phyloP scores from a whole-genome alignment of 2,329 filamentous ascomycete species.

The Aspergillus ibericus region DNA sequence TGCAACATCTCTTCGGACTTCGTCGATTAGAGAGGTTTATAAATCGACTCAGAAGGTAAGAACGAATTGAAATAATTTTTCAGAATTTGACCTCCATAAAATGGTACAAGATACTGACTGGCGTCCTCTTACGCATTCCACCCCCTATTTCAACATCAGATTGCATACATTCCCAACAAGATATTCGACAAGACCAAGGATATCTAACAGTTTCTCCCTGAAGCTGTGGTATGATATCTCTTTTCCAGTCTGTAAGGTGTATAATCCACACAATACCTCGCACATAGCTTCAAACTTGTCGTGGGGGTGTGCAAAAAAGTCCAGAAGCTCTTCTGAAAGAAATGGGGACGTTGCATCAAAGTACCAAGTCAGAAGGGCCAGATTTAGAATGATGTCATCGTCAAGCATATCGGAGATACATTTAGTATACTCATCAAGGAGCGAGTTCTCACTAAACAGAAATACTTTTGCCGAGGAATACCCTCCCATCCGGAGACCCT shows the following conservation, averaged over 20 bases:
- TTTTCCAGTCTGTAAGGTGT: not conserved
- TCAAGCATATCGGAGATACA: not conserved
- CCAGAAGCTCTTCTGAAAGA: not conserved
- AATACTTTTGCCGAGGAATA: not conserved
- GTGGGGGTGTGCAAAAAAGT: not conserved
- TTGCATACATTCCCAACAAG: not conserved
- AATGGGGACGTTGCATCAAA: not conserved
- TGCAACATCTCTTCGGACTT: not conserved
- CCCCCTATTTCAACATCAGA: not conserved
- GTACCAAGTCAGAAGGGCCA: not conserved
- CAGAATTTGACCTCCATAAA: not conserved
- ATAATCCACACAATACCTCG: not conserved
- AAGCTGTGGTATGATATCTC: not conserved
- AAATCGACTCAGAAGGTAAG: not conserved
- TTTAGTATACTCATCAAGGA: not conserved
- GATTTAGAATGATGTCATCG: not conserved
- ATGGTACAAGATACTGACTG: not conserved
- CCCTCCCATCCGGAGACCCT: not conserved
- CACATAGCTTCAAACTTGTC: not conserved
- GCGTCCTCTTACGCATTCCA: not conserved
- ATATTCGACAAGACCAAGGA: not conserved
- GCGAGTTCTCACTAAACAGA: not conserved
- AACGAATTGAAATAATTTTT: not conserved
- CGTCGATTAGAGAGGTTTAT: not conserved
- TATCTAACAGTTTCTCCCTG: not conserved